Conservation (phyloP, 106 monocot genomes). For the Platanthera guangdongensis region DNA sequence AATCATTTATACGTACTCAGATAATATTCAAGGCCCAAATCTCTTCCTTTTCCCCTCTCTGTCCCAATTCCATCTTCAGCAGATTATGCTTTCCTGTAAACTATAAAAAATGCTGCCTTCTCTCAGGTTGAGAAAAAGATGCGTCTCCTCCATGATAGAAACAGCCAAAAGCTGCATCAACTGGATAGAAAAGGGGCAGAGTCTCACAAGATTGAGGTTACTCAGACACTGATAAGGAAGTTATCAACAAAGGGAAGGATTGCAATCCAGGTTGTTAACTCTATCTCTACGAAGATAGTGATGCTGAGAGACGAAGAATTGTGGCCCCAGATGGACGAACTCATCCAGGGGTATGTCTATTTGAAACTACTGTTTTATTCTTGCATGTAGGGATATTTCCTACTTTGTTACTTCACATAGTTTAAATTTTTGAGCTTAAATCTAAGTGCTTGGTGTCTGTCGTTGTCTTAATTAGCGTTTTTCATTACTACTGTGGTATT, state of each 20-base stretch:
- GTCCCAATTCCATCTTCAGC: no score
- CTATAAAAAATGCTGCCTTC: neutral
- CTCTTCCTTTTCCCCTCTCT: no score
- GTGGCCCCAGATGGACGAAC: constrained; percentile 66
- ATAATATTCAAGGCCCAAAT: no score
- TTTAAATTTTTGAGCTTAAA: neutral
- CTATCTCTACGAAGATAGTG: constrained; percentile 69
- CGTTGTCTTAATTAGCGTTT: neutral
- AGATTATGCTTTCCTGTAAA: neutral
- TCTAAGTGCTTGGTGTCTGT: neutral
- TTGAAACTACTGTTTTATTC: neutral
- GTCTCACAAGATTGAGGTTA: constrained; percentile 48
- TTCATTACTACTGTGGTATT: neutral
- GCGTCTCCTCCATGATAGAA: constrained; percentile 55
- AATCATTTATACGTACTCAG: no score
- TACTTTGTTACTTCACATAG: neutral
- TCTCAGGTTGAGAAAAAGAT: constrained; percentile 77
- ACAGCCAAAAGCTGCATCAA: constrained; percentile 34
- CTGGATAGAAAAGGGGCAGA: constrained; percentile 79
- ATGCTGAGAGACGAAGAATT: constrained; percentile 80
- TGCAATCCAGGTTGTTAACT: constrained; percentile 66
- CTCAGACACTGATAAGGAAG: constrained; percentile 50
- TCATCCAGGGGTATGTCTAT: constrained; percentile 65
- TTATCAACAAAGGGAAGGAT: constrained; percentile 75
- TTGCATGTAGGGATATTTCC: neutral